phyloP scores from a whole-genome alignment of 2,329 filamentous ascomycete species.

The Epichloe amarillans region DNA sequence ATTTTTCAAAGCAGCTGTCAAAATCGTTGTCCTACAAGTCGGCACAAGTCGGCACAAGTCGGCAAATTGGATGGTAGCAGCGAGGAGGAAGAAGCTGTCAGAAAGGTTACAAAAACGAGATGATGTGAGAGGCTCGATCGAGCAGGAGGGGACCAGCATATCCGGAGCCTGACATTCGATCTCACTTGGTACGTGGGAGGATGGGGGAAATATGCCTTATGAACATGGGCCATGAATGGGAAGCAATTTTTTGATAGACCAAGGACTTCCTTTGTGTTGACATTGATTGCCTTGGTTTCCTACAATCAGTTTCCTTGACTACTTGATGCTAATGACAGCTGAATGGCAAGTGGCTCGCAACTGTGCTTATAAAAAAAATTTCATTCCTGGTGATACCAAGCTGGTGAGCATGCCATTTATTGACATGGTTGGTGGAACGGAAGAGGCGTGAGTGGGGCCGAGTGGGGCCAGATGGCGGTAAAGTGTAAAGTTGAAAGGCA shows the following conservation, averaged over 20 bases:
- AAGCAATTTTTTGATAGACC: constrained; percentile 1
- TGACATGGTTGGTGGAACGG: background rate
- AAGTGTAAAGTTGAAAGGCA: background rate
- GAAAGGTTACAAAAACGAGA: background rate
- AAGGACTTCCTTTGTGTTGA: background rate
- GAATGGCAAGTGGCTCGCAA: no score
- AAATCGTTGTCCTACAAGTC: background rate
- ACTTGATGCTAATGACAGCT: background rate
- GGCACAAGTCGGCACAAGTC: background rate
- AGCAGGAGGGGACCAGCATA: background rate
- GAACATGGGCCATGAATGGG: constrained; percentile 1
- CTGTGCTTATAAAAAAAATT: no score
- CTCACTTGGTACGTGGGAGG: background rate
- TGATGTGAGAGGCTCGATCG: background rate
- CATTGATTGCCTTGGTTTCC: background rate
- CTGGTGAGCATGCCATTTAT: no score
- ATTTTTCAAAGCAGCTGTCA: background rate
- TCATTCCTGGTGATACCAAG: background rate
- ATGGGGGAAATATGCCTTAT: background rate
- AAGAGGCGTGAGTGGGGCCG: background rate
- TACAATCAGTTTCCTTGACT: background rate
- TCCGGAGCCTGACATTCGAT: background rate
- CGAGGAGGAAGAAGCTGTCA: background rate
- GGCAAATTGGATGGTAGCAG: background rate
- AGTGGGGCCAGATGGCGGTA: no score